A percentile compares a stretch with the other conserved stretches of the same genome.
phyloP scores from a whole-genome alignment of 1,139 yeast genomes.

The Candida gigantensis region DNA sequence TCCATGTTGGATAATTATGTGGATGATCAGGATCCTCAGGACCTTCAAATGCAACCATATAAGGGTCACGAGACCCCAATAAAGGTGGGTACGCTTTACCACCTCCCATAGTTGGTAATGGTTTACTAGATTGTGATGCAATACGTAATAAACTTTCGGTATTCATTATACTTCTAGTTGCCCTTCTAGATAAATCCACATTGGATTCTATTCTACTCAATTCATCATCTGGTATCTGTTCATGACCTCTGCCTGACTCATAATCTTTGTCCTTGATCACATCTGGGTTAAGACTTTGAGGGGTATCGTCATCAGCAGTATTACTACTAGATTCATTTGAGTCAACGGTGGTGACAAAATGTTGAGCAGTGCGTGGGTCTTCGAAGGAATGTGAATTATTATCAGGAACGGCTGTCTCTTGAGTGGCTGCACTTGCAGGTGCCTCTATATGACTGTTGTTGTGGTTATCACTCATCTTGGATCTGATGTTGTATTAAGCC shows the following conservation, averaged over 20 bases:
- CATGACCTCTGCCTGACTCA: background rate
- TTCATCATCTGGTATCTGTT: slow-evolving; percentile 18
- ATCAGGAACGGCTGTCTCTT: too few species aligned
- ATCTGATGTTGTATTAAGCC: too few species aligned
- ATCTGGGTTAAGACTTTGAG: background rate
- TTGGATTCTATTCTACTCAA: slow-evolving; percentile 27
- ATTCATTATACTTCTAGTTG: slow-evolving; percentile 35
- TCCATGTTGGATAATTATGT: slow-evolving; percentile 41
- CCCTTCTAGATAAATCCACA: slow-evolving; percentile 25
- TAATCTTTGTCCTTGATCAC: background rate
- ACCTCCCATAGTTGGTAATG: slow-evolving; percentile 41
- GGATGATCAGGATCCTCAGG: slow-evolving; percentile 53
- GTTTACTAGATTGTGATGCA: slow-evolving; percentile 6
- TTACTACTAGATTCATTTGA: background rate
- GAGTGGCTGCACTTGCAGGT: too few species aligned
- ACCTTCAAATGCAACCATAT: slow-evolving; percentile 45
- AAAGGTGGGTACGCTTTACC: slow-evolving; percentile 35
- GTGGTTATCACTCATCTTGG: too few species aligned
- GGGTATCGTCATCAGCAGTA: background rate
- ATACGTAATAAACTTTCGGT: slow-evolving; percentile 26
- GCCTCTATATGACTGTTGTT: too few species aligned
- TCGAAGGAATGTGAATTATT: too few species aligned
- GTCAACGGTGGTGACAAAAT: background rate
- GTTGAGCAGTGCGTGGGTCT: too few species aligned
- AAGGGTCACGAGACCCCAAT: slow-evolving; percentile 32